Evolutionary conservation across 2,329 filamentous ascomycete genomes (phyloP).

Genomic region (Leptographium radiaticola): DNA sequence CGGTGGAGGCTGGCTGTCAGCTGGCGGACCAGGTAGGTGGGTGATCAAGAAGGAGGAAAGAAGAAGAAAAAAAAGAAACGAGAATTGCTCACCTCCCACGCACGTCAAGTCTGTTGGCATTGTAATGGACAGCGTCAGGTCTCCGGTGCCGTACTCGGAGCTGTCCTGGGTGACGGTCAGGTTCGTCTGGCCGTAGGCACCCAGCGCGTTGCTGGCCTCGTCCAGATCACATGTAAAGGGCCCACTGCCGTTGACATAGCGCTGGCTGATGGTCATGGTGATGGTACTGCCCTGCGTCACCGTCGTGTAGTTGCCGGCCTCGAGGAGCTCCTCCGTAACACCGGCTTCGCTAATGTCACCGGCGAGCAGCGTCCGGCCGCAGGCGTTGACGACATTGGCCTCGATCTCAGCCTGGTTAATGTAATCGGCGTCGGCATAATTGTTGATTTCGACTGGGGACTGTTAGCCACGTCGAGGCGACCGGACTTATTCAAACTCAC

Average conservation of each 20-base stretch:
- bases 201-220: conserved; percentile 3
- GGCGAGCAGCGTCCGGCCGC: conserved; percentile 1
- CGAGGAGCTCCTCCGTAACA: not conserved
- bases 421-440: conserved; percentile 1
- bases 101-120: not conserved
- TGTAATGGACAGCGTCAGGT: not conserved
- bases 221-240: conserved; percentile 1
- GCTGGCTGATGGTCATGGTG: conserved; percentile 2
- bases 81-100: not conserved
- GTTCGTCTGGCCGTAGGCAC: conserved; percentile 1
- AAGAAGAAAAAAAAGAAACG: not conserved
- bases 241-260: not conserved
- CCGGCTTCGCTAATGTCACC: conserved; percentile 4
- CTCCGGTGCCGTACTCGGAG: conserved; percentile 1
- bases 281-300: not conserved
- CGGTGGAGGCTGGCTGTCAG: not conserved
- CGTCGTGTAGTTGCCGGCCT: not conserved
- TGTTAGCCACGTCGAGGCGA: not conserved
- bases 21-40: not conserved
- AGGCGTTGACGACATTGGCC: conserved; percentile 2
- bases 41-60: too few species aligned
- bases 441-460: not conserved
- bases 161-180: conserved; percentile 1
- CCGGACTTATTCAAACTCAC: not conserved
- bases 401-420: conserved; percentile 2